A percentile compares a stretch with the other conserved stretches of the same genome.
These are phyloP conservation scores for Cichorium intybus DNA, from an alignment of 140 eudicot species.

Conservation along the genomic window DNA sequence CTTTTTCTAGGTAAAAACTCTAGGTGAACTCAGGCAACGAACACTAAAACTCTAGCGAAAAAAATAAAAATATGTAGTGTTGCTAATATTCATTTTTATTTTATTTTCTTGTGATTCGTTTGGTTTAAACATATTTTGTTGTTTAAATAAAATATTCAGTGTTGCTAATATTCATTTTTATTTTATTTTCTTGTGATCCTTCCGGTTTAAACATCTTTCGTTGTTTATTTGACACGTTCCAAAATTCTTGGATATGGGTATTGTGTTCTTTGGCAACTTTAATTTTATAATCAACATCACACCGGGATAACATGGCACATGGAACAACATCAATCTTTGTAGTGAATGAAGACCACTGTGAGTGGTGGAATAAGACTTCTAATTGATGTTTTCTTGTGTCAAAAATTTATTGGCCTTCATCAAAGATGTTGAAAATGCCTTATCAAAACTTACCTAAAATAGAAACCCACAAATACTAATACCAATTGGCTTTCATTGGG, in stretches of 20 bases:
- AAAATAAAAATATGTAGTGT: not conserved
- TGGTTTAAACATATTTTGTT: not conserved
- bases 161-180: not conserved
- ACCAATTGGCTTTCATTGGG: constrained; percentile 6
- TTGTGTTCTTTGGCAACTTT: constrained; percentile 7
- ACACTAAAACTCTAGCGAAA: too few species aligned
- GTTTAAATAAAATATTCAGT: not conserved
- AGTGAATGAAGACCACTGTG: constrained; percentile 35
- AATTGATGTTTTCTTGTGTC: constrained; percentile 25
- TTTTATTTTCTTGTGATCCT: not conserved
- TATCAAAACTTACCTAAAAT: constrained; percentile 27
- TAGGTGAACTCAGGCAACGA: not conserved
- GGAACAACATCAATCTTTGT: constrained; percentile 15
- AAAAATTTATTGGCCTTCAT: constrained; percentile 27
- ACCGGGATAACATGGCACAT: constrained; percentile 33
- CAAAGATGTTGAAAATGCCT: constrained; percentile 33
- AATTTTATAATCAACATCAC: constrained; percentile 21
- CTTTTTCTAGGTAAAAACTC: not conserved
- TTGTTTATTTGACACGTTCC: constrained; percentile 31
- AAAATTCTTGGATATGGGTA: constrained; percentile 14
- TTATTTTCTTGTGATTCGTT: not conserved
- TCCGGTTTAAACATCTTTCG: not conserved
- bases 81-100: not conserved
- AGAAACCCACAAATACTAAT: constrained; percentile 27
- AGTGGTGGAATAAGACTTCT: constrained; percentile 35